Evolutionary conservation across 2,329 filamentous ascomycete genomes (phyloP), one percentile per base, ranked within the genome.

Genomic region (Fusarium subtropicale): DNA sequence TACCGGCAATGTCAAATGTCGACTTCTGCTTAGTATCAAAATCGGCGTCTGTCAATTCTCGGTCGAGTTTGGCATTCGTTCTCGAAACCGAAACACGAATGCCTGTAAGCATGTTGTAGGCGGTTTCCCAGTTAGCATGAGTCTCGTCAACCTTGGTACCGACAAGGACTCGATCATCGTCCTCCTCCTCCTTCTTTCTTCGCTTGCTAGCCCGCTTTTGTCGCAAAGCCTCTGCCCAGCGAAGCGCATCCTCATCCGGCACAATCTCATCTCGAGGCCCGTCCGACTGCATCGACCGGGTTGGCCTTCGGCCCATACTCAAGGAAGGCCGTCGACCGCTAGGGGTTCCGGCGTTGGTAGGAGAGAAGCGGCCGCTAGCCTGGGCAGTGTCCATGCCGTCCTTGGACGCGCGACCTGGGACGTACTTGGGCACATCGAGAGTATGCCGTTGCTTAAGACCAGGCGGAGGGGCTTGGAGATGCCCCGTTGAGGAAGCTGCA

Each of bases 71-170:
- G 45, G 96, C 96, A 77, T 99, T 98, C 59, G 94, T 97, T 75
- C 96, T 88, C 68, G 94, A 98, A 28, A 99, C 96, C 44, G 93
- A 94, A 75, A 98, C 97, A 58, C 96, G 94, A 78, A 99, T 99
- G 68, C 96, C 96, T 39, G 96, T 99, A 82, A 99, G 87, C 96
- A 99, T 99, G 81, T 99, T 99, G 84, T 99, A 99, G 62, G 96
- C 96, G 3, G 94, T 97, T 45, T 97, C 94, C 90, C 92, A 99
- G 80, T 98, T 98, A 72, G 93, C 92, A 79, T 99, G 96, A 75
- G 93, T 92, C 83, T 98, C 94, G 78, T 99, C 96, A 54, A 99
- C 96, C 82, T 97, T 98, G 61, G 93, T 99, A 63, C 96, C 96
- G 20, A 99, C 94, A 33, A 98, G 87, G 12, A 99, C 95, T 66